Evolutionary conservation across 805 yeast species (phyloP), one percentile per base, ranked within the genome.

Genomic region (Saturnispora saitoi): DNA sequence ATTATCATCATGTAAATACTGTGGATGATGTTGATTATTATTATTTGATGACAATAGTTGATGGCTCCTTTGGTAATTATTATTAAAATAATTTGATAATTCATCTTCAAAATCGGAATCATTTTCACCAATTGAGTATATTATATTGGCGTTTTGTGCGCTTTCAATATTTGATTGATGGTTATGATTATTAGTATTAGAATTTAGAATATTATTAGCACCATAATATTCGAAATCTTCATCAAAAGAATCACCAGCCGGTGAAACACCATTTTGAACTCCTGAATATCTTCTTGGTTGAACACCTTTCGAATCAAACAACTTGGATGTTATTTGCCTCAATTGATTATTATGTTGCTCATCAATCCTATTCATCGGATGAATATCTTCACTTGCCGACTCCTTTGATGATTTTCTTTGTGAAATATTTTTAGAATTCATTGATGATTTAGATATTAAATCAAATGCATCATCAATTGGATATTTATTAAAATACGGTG

Each of bases 211-310:
- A 28, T 36, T 48, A 31, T 19, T 17, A 6, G 43, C 42, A 14
- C 55, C 54, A 36, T 48, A 47, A 24, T 51, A 51, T 20, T 61
- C 64, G 38, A 56, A 60, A 45, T 78, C 82, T 52, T 75, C 82
- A 52, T 75, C 81, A 50, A 71, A 71, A 47, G 71, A 77, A 48
- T 77, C 83, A 39, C 71, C 38, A 17, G 17, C 71, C 53, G 73
- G 79, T 17, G 70, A 52, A 42, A 54, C 58, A 7, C 51, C 57
- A 19, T 51, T 41, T 7, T 63, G 59, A 34, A 63, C 76, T 19
- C 84, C 86, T 19, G 89, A 81, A 57, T 84, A 83, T 31, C 89
- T 68, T 58, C 90, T 71, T 5, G 87, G 78, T 42, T 81, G 84
- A 0, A 83, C 77, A 1, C 87, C 89, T 55, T 78, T 82, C 11